Conservation (phyloP, 352 stramenopile species). For the Phytopythium litorale region DNA sequence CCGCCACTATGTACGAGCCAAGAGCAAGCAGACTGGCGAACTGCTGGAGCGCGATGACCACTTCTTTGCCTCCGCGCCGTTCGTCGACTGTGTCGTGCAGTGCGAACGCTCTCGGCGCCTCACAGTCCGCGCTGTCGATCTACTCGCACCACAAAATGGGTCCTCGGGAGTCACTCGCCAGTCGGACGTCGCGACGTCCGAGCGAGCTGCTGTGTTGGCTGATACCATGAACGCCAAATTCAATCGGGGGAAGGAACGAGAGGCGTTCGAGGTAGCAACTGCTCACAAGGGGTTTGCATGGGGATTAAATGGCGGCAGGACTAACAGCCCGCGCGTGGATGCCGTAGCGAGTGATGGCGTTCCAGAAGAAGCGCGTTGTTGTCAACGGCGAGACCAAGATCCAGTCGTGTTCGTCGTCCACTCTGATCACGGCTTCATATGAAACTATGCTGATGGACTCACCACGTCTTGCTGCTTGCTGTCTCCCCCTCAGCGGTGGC, state of each 20-base stretch:
- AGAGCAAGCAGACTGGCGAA: conserved; percentile 50
- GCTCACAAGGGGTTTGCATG: not conserved
- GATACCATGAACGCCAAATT: conserved; percentile 37
- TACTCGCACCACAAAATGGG: conserved; percentile 12
- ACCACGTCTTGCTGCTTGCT: not conserved
- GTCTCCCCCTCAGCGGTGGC: conserved; percentile 19
- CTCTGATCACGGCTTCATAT: not conserved
- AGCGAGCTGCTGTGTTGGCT: conserved; percentile 15
- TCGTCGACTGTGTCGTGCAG: conserved; percentile 66
- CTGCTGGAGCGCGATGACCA: conserved; percentile 58
- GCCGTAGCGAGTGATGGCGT: conserved; percentile 32
- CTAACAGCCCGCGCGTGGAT: not conserved
- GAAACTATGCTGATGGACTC: not conserved
- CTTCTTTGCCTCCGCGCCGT: conserved; percentile 59
- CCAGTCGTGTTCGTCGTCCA: conserved; percentile 19
- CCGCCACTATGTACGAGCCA: conserved; percentile 57
- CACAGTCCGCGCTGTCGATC: conserved; percentile 50
- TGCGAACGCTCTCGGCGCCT: conserved; percentile 57
- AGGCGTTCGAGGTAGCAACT: conserved; percentile 27
- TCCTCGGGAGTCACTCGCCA: not conserved
- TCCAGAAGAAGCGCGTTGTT: conserved; percentile 32
- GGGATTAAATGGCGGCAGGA: not conserved
- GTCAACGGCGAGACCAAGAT: conserved; percentile 29
- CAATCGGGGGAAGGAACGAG: conserved; percentile 23
- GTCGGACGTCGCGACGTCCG: conserved; percentile 16